phyloP scores from a whole-genome alignment of 352 stramenopile species.

The Thalassiosira exigua region DNA sequence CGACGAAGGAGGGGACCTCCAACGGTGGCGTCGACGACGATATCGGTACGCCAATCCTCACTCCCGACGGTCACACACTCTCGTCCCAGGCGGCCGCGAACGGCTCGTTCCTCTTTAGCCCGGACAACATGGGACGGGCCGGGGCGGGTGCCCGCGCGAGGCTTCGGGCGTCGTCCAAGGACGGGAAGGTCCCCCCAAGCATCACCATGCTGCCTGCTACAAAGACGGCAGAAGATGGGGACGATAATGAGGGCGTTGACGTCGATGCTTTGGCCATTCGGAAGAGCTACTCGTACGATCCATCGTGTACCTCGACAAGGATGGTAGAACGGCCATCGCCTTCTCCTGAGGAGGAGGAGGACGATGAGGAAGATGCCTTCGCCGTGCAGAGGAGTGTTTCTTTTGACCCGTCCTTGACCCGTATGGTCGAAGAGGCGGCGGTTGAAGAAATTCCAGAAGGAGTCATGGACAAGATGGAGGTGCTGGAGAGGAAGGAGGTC shows the following conservation, averaged over 20 bases:
- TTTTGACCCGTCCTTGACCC: too few species aligned
- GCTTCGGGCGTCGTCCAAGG: slow-evolving; percentile 29
- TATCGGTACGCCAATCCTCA: slow-evolving; percentile 26
- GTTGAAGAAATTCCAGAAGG: neutral
- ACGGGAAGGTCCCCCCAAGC: slow-evolving; percentile 17
- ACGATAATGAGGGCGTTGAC: slow-evolving; percentile 1
- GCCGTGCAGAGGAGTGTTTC: too few species aligned
- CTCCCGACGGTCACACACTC: slow-evolving; percentile 33
- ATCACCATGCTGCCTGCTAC: slow-evolving; percentile 48
- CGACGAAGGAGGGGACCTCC: neutral
- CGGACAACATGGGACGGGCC: slow-evolving; percentile 57
- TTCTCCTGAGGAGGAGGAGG: too few species aligned
- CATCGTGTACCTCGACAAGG: slow-evolving; percentile 1
- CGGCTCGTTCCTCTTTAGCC: slow-evolving; percentile 55
- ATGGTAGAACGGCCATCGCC: too few species aligned
- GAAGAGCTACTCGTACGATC: slow-evolving; percentile 36
- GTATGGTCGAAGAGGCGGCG: neutral
- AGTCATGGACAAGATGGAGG: neutral
- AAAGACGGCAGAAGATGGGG: slow-evolving; percentile 2
- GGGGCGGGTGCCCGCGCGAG: slow-evolving; percentile 39
- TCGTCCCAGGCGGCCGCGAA: slow-evolving; percentile 41
- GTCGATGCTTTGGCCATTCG: slow-evolving; percentile 15
- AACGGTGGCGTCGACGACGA: neutral
- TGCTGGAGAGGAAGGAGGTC: slow-evolving; percentile 32
- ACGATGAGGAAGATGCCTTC: too few species aligned